These are phyloP conservation scores for Trichoderma sp. DNA, from an alignment of 2,329 filamentous ascomycete genomes.

Conservation along the genomic window DNA sequence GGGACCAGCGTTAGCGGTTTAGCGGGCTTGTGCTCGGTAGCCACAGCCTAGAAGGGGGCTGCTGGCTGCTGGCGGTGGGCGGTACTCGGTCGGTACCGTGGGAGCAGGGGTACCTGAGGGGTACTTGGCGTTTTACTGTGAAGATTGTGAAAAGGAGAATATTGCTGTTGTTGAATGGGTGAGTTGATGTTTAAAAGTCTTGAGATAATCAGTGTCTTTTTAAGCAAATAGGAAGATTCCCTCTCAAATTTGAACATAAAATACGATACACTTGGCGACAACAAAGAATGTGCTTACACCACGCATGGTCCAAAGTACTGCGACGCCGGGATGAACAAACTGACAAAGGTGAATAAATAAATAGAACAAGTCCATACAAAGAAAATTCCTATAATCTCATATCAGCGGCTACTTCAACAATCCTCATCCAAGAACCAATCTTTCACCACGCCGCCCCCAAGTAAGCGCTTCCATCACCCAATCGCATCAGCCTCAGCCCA, in stretches of 20 bases:
- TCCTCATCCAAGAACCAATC: not conserved
- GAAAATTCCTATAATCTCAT: not conserved
- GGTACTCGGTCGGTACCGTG: constrained; percentile 13
- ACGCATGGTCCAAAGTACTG: not conserved
- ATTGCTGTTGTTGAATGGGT: not conserved
- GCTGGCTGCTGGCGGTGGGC: not conserved
- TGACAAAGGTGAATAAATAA: not conserved
- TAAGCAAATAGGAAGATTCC: not conserved
- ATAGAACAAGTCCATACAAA: not conserved
- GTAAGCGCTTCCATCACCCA: not conserved
- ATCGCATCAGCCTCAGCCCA: not conserved
- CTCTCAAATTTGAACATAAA: not conserved
- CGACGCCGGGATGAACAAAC: not conserved
- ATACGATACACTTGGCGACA: not conserved
- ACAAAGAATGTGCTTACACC: not conserved
- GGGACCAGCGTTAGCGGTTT: constrained; percentile 14
- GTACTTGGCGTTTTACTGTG: not conserved
- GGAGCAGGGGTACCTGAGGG: not conserved
- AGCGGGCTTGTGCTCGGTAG: not conserved
- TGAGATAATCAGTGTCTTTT: not conserved
- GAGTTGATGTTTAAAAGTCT: too few relatives aligned
- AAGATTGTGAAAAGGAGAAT: not conserved
- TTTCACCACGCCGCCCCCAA: not conserved
- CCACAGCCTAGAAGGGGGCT: not conserved
- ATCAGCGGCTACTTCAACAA: not conserved